Evolutionary conservation across 352 stramenopile genomes (phyloP).

Genomic region (Nothophytophthora sp.): DNA sequence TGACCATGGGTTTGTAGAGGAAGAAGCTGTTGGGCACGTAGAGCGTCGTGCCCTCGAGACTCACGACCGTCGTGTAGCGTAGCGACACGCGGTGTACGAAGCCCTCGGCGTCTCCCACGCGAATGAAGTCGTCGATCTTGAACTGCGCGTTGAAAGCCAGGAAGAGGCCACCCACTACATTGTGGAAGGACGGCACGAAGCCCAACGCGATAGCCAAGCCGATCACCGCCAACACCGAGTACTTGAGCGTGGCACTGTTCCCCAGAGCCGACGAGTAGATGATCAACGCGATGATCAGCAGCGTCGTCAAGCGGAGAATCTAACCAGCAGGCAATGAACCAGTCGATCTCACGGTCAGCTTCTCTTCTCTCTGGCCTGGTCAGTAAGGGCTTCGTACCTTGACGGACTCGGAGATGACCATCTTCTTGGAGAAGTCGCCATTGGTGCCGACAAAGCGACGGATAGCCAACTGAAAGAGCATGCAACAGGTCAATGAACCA

Average conservation of each 20-base stretch:
- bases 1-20: slow-evolving; percentile 91
- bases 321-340: slow-evolving; percentile 9
- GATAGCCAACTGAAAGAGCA: slow-evolving; percentile 56
- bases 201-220: slow-evolving; percentile 80
- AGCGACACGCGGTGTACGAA: slow-evolving; percentile 86
- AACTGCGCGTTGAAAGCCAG: slow-evolving; percentile 90
- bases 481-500: slow-evolving; percentile 7
- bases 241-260: slow-evolving; percentile 74
- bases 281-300: slow-evolving; percentile 82
- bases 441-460: slow-evolving; percentile 78
- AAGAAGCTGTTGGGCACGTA: slow-evolving; percentile 90
- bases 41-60: slow-evolving; percentile 76
- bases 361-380: neutral
- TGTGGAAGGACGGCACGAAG: slow-evolving; percentile 89
- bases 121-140: slow-evolving; percentile 88
- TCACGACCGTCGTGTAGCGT: slow-evolving; percentile 84
- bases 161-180: slow-evolving; percentile 84
- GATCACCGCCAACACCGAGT: slow-evolving; percentile 84
- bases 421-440: slow-evolving; percentile 85
- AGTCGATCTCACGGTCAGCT: neutral
- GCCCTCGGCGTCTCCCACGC: slow-evolving; percentile 70
- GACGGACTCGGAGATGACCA: slow-evolving; percentile 89
- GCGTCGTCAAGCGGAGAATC: slow-evolving; percentile 75
- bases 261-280: slow-evolving; percentile 84
- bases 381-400: slow-evolving; percentile 40